Conservation (phyloP, 164 flowering plant species). For the Vitis rupestris region DNA sequence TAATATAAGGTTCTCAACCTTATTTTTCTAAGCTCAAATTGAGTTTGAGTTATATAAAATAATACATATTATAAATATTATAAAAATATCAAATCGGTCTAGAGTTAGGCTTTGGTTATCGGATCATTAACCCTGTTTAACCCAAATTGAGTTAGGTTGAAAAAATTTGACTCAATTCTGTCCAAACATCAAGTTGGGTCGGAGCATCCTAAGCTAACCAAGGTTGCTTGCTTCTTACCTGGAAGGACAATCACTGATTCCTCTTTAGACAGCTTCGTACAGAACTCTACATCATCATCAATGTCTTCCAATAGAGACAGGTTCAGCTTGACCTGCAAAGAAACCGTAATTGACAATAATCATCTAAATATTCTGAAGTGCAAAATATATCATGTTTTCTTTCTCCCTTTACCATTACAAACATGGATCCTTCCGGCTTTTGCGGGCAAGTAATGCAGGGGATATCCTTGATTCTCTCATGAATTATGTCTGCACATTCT, state of each 20-base stretch:
- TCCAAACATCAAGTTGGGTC: no score
- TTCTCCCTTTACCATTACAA: conserved; percentile 33
- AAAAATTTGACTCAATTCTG: no score
- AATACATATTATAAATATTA: no score
- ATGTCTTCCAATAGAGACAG: conserved; percentile 37
- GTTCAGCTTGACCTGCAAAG: conserved; percentile 42
- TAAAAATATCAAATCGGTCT: no score
- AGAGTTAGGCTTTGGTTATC: no score
- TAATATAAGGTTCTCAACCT: no score
- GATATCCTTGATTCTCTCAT: conserved; percentile 31
- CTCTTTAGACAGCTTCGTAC: conserved; percentile 44
- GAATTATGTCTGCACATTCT: conserved; percentile 32
- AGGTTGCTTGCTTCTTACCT: conserved; percentile 24
- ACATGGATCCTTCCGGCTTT: conserved; percentile 56
- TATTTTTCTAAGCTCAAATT: background rate
- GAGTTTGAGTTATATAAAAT: no score
- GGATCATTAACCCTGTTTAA: no score
- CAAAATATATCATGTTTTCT: background rate
- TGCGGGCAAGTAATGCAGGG: conserved; percentile 47
- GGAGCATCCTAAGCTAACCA: no score
- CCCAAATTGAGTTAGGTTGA: no score
- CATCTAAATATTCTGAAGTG: background rate
- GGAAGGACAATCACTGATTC: conserved; percentile 51
- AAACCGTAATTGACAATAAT: background rate
- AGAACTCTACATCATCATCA: conserved; percentile 43